A percentile compares a stretch with the other conserved stretches of the same genome.
Evolutionary conservation across 2,329 filamentous ascomycete genomes (phyloP).

Genomic region (Penicillium sp.): DNA sequence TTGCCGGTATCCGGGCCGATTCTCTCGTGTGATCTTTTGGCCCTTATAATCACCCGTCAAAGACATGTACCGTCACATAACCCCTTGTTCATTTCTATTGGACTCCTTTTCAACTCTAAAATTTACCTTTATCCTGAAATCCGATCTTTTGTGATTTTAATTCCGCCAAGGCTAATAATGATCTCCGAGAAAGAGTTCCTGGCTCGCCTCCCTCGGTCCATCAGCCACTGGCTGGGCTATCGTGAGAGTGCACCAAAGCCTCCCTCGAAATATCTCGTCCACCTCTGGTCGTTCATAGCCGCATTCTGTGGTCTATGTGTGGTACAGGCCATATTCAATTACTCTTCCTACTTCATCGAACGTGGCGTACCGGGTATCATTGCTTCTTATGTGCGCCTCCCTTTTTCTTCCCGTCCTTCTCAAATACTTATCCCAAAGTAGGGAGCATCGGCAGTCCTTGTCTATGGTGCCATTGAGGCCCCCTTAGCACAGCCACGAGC

Average conservation of each 20-base stretch:
- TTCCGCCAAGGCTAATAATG: background rate
- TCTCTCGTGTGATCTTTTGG: background rate
- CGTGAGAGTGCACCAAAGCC: conserved; percentile 21
- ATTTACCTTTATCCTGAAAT: background rate
- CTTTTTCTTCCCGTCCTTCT: background rate
- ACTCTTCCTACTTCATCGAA: conserved; percentile 12
- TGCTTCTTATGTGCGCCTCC: background rate
- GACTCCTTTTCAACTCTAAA: background rate
- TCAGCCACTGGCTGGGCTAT: conserved; percentile 30
- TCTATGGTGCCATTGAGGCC: background rate
- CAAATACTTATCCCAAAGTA: background rate
- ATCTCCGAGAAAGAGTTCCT: conserved; percentile 27
- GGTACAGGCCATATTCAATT: conserved; percentile 25
- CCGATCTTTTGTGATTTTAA: background rate
- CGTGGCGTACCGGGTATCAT: background rate
- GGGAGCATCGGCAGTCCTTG: background rate
- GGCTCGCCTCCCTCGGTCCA: conserved; percentile 16
- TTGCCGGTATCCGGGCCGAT: background rate
- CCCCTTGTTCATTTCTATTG: background rate
- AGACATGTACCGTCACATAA: background rate
- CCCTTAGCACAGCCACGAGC: background rate
- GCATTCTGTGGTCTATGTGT: conserved; percentile 27
- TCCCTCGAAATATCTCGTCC: conserved; percentile 18
- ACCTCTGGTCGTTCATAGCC: conserved; percentile 26
- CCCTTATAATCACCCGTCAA: background rate